A percentile compares a stretch with the other conserved stretches of the same genome.
Conservation (phyloP, 306 rosid species). For the Prunus persica region DNA sequence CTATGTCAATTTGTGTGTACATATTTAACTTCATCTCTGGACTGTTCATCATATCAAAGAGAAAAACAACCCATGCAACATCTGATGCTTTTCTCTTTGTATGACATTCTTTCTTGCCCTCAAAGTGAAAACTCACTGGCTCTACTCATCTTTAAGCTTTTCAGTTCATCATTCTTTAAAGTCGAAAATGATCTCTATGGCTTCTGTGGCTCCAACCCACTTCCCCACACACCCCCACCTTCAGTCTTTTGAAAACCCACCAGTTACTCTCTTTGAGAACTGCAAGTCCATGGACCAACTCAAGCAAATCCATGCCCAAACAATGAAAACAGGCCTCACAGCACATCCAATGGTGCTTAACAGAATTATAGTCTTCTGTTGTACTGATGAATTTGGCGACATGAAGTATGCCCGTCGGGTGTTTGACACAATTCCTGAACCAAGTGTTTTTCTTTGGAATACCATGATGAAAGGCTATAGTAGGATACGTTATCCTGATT, state of each 20-base stretch:
- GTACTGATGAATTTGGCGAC: conserved; percentile 46
- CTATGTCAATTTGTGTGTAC: too few relatives aligned
- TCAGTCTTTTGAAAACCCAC: conserved; percentile 21
- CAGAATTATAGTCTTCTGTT: conserved; percentile 44
- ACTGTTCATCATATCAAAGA: too few relatives aligned
- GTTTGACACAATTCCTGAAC: conserved; percentile 67
- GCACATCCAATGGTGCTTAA: conserved; percentile 39
- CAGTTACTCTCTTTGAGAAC: conserved; percentile 35
- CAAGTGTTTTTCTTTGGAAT: conserved; percentile 66
- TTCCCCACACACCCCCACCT: conserved; percentile 11
- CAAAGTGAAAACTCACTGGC: conserved; percentile 19
- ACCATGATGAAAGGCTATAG: conserved; percentile 77
- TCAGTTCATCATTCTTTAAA: conserved; percentile 24
- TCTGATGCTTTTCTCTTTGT: neutral
- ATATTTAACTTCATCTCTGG: too few relatives aligned
- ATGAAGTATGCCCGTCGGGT: conserved; percentile 51
- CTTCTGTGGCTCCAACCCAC: conserved; percentile 27
- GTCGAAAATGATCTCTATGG: conserved; percentile 34
- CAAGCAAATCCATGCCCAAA: conserved; percentile 65
- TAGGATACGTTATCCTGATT: conserved; percentile 36
- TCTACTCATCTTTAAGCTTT: conserved; percentile 23
- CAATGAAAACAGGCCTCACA: conserved; percentile 46
- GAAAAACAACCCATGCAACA: too few relatives aligned
- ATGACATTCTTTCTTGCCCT: conserved; percentile 13
- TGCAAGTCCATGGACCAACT: conserved; percentile 65